phyloP scores from a whole-genome alignment of 192 early-diverging fungal genomes.

The Gaertneriomyces semiglobifer region DNA sequence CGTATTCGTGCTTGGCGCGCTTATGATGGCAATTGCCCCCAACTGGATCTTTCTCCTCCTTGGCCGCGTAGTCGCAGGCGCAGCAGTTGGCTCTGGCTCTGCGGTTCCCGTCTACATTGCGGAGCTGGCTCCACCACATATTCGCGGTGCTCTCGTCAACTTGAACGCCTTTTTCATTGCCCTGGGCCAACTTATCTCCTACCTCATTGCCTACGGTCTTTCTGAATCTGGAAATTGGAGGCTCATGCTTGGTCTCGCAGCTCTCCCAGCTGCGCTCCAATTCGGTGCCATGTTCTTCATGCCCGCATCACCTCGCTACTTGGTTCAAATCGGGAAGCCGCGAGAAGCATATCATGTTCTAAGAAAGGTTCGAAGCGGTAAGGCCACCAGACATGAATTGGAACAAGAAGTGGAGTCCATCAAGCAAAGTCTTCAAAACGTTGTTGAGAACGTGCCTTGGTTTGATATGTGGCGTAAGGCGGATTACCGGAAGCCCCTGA shows the following conservation, averaged over 20 bases:
- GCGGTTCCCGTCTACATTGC: conserved; percentile 72
- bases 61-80: conserved; percentile 5
- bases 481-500: background rate
- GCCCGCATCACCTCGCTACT: background rate
- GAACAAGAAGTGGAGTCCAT: conserved; percentile 8
- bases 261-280: conserved; percentile 6
- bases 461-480: background rate
- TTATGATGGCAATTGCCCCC: conserved; percentile 4
- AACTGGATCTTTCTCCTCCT: background rate
- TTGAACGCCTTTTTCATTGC: conserved; percentile 76
- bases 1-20: background rate
- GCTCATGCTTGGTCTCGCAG: conserved; percentile 12
- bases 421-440: background rate
- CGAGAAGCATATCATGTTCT: conserved; percentile 8
- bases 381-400: conserved; percentile 1
- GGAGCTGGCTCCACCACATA: conserved; percentile 63
- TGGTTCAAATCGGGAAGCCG: background rate
- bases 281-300: background rate
- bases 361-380: background rate
- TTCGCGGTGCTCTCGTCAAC: conserved; percentile 67
- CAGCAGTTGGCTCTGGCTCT: conserved; percentile 7
- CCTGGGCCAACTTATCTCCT: conserved; percentile 55
- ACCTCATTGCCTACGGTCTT: conserved; percentile 45
- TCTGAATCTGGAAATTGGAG: conserved; percentile 51
- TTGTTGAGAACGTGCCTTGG: conserved; percentile 1